These are phyloP conservation scores for Cerrena zonata DNA, from an alignment of 1,284 basidiomycete species.

Conservation along the genomic window DNA sequence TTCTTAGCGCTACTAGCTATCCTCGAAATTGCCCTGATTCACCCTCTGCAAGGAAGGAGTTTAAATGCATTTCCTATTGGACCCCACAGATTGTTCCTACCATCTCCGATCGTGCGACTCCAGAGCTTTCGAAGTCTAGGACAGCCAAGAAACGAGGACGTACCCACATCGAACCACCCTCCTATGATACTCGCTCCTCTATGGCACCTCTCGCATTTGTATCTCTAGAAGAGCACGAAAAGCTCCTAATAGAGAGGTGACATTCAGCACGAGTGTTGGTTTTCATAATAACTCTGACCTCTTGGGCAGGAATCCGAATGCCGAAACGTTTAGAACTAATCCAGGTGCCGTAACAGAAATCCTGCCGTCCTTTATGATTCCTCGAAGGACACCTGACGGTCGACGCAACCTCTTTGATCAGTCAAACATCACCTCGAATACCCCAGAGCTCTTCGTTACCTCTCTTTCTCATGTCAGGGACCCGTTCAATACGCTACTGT, in stretches of 20 bases:
- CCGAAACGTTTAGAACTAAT: too few species aligned
- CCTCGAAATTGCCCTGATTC: neutral
- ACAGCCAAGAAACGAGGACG: neutral
- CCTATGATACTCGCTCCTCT: neutral
- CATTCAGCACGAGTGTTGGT: too few species aligned
- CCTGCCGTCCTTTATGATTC: too few species aligned
- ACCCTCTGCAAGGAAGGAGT: neutral
- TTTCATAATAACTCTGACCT: too few species aligned
- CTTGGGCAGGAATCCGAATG: too few species aligned
- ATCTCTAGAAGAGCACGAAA: neutral
- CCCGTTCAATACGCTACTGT: neutral
- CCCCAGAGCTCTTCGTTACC: constrained; percentile 3
- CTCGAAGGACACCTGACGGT: too few species aligned
- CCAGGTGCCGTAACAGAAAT: too few species aligned
- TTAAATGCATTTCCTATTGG: neutral
- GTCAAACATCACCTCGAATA: constrained; percentile 3
- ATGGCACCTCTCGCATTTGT: neutral
- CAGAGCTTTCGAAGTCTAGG: neutral
- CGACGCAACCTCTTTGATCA: too few species aligned
- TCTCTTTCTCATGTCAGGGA: constrained; percentile 2
- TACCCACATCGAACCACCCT: neutral
- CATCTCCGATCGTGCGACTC: neutral
- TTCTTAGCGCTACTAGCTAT: neutral
- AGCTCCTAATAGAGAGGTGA: neutral
- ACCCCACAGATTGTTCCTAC: neutral